Evolutionary conservation across 108 stramenopile species (phyloP), one percentile per base, ranked within the genome.

Genomic region (Nitzschia palea): DNA sequence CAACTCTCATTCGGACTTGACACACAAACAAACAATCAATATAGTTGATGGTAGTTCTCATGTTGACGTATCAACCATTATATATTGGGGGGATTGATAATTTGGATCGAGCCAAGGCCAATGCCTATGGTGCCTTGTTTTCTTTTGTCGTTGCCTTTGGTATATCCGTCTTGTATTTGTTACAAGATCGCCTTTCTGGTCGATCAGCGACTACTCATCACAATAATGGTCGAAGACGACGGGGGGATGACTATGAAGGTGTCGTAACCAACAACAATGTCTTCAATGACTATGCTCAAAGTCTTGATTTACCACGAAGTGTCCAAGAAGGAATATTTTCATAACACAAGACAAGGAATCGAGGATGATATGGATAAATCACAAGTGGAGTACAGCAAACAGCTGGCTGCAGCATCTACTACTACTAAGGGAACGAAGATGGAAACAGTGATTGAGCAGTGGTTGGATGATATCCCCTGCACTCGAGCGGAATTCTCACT

Each of bases 71-170:
- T 30, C 89, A 93, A 55, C 88, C 89, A 20, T 79, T 89, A 31
- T 84, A 79, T 63, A 85, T 93, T 31, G 82, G 73, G 37, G 92
- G 92, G 17, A 83, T 93, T 48, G 80, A 87, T 23, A 82, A 90
- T 71, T 25, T 68, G 18, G 78, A 84, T 37, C 29, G 81, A 18
- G 85, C 85, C 14, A 84, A 82, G 65, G 67, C 70, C 32, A 88
- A 70, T 77, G 89, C 92, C 2, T 90, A 85, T 68, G 92, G 92
- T 29, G 92, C 87, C 33, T 80, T 86, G 73, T 79, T 79, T 51
- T 78, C 85, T 57, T 90, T 93, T 73, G 55, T 87, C 22, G 61
- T 87, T 53, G 69, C 84, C 25, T 88, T 93, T 73, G 25, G 79
- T 1, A 17, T 65, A 25, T 83, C 82, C 6, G 33, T 83, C 0